Evolutionary conservation across 2,329 filamentous ascomycete species (phyloP).

Genomic region (Botrytis medusae): DNA sequence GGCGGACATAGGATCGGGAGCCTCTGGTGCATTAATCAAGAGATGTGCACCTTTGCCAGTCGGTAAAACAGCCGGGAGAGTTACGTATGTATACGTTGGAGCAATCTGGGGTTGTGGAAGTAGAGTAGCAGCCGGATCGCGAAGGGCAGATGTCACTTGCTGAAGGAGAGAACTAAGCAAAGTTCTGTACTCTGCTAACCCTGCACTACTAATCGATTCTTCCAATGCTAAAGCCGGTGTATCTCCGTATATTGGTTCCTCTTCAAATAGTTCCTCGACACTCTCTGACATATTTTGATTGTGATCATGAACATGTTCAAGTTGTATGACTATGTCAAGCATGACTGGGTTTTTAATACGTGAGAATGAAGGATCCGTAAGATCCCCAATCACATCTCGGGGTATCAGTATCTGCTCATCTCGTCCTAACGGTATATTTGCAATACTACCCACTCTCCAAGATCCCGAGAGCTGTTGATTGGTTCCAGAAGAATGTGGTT

Average conservation of each 20-base stretch:
- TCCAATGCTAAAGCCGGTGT: conserved; percentile 14
- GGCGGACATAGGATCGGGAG: conserved; percentile 40
- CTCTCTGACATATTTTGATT: conserved; percentile 28
- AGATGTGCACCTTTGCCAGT: conserved; percentile 64
- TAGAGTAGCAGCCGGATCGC: conserved; percentile 45
- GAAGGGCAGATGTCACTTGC: conserved; percentile 52
- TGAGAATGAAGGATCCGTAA: conserved; percentile 81
- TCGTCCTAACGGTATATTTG: conserved; percentile 76
- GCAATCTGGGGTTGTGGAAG: conserved; percentile 40
- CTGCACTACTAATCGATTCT: conserved; percentile 26
- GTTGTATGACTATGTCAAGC: conserved; percentile 69
- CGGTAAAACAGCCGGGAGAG: conserved; percentile 50
- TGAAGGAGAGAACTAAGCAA: conserved; percentile 49
- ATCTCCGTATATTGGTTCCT: conserved; percentile 27
- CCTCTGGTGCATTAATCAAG: conserved; percentile 58
- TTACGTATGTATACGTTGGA: conserved; percentile 36
- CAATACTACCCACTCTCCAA: conserved; percentile 78
- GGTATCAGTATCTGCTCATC: conserved; percentile 85
- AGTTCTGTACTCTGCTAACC: conserved; percentile 39
- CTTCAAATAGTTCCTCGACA: conserved; percentile 30
- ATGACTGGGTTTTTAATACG: conserved; percentile 70
- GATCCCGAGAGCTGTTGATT: conserved; percentile 44
- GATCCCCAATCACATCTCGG: conserved; percentile 71
- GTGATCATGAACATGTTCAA: conserved; percentile 31
- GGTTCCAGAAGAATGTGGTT: conserved; percentile 39